A percentile compares a stretch with the other conserved stretches of the same genome.
Conservation (phyloP, 768 basidiomycete species). For the Russula foetens region DNA sequence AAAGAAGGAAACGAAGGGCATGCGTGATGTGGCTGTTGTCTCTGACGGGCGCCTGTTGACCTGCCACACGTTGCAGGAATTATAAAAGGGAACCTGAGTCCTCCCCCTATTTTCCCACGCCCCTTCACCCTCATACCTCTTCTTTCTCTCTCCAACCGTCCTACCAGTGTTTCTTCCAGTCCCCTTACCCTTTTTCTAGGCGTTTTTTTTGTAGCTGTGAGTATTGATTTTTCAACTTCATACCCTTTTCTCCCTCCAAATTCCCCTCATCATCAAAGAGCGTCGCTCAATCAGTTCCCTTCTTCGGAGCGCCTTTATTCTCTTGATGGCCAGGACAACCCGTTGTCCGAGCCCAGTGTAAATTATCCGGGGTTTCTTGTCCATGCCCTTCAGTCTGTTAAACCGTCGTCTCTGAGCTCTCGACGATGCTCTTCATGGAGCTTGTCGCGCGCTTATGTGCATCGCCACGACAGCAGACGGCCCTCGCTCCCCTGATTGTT, state of each 20-base stretch:
- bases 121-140: conserved; percentile 22
- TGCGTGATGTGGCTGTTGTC: not conserved
- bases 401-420: not conserved
- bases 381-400: not conserved
- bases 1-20: too few species aligned
- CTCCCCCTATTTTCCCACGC: conserved; percentile 24
- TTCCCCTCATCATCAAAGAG: not conserved
- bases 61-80: conserved; percentile 16
- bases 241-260: not conserved
- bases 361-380: not conserved
- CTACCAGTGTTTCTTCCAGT: conserved; percentile 6
- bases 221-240: not conserved
- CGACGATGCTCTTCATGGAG: not conserved
- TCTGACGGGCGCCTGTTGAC: conserved; percentile 6
- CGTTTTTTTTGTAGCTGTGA: conserved; percentile 6
- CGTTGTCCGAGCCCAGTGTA: not conserved
- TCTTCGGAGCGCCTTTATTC: conserved; percentile 5
- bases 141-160: conserved; percentile 18
- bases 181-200: conserved; percentile 4
- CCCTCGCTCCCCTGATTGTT: not conserved
- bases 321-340: not conserved
- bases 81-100: conserved; percentile 21
- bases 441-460: conserved; percentile 6
- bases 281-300: not conserved
- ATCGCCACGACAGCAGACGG: conserved; percentile 4